Conservation (phyloP, 805 yeast species). For the Yarrowia deformans region DNA sequence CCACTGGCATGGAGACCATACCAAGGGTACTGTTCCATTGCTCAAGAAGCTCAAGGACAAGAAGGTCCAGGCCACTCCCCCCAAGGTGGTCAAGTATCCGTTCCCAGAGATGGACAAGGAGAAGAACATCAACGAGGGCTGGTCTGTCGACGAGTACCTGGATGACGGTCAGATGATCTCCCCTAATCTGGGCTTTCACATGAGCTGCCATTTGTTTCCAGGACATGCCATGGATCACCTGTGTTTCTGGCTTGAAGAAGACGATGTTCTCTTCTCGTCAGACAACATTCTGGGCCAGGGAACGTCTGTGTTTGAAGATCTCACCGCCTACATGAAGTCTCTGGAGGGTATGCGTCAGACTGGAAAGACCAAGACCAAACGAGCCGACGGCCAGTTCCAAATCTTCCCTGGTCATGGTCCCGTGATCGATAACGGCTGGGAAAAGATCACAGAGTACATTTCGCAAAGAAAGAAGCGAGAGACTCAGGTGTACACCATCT, state of each 20-base stretch:
- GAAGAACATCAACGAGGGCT: constrained; percentile 35
- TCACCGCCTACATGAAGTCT: constrained; percentile 47
- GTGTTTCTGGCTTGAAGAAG: constrained; percentile 51
- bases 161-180: constrained; percentile 46
- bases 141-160: constrained; percentile 41
- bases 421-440: constrained; percentile 47
- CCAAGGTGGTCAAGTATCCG: constrained; percentile 37
- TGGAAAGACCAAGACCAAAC: constrained; percentile 19
- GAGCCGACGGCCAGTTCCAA: constrained; percentile 31
- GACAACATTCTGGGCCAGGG: constrained; percentile 54
- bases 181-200: constrained; percentile 46
- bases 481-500: constrained; percentile 45
- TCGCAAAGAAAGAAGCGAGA: constrained; percentile 51
- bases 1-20: constrained; percentile 53
- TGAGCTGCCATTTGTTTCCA: constrained; percentile 49
- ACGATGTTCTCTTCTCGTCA: constrained; percentile 49
- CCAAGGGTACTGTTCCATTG: constrained; percentile 40
- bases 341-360: constrained; percentile 46
- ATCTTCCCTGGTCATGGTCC: constrained; percentile 54
- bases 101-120: constrained; percentile 34
- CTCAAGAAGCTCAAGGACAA: constrained; percentile 29
- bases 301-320: constrained; percentile 50
- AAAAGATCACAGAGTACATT: constrained; percentile 49
- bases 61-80: constrained; percentile 21
- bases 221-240: constrained; percentile 53